A percentile compares a stretch with the other conserved stretches of the same genome.
Evolutionary conservation across 2,329 filamentous ascomycete species (phyloP).

Genomic region (Pyrenochaeta sp.): DNA sequence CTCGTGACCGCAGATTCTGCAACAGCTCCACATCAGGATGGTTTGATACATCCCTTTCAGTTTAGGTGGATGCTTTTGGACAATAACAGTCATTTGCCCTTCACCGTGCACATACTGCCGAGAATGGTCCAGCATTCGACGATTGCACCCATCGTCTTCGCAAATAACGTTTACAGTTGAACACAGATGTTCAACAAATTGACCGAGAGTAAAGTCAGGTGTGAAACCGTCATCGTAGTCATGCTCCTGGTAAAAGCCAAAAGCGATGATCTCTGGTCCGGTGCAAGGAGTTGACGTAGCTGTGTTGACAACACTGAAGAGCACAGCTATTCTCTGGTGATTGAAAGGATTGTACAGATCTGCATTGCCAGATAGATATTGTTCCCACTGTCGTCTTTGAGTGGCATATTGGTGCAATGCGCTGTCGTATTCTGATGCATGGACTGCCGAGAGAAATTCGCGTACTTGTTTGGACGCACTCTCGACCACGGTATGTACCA

Average conservation of each 20-base stretch:
- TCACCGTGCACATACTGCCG: conserved; percentile 97
- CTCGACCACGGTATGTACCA: conserved; percentile 86
- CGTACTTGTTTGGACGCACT: conserved; percentile 85
- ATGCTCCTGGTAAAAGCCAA: conserved; percentile 94
- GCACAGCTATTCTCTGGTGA: conserved; percentile 93
- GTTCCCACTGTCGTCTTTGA: conserved; percentile 95
- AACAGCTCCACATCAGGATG: conserved; percentile 98
- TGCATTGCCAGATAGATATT: conserved; percentile 85
- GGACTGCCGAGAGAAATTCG: conserved; percentile 91
- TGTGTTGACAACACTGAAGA: conserved; percentile 94
- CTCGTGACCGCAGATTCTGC: conserved; percentile 89
- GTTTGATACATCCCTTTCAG: conserved; percentile 72
- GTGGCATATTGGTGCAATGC: conserved; percentile 92
- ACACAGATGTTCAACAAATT: conserved; percentile 93
- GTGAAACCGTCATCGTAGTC: conserved; percentile 72
- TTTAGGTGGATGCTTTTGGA: conserved; percentile 76
- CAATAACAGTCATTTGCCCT: conserved; percentile 88
- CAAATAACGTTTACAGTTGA: conserved; percentile 78
- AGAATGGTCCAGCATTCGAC: conserved; percentile 90
- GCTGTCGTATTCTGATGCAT: conserved; percentile 96
- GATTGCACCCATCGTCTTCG: conserved; percentile 82
- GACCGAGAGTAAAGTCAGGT: conserved; percentile 89
- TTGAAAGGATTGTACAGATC: conserved; percentile 93
- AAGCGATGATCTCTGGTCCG: conserved; percentile 86
- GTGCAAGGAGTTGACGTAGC: conserved; percentile 91